Base-by-base conservation (phyloP, 2,329 filamentous ascomycete species). In the Sarocladium kiliense region DNA sequence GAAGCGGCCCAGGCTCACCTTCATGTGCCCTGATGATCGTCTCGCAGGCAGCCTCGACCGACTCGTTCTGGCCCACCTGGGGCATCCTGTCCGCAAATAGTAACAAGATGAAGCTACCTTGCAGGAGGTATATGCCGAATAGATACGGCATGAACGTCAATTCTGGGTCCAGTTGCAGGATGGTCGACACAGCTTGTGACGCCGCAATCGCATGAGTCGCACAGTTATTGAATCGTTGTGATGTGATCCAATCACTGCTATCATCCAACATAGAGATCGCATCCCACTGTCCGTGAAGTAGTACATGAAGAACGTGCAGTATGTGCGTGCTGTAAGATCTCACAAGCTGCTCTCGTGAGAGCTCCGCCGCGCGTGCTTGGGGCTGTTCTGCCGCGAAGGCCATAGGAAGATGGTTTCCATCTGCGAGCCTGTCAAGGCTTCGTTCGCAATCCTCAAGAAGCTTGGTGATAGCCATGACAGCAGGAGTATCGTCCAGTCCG, bases 101-200 rank as follows among this genome's bases (percentile, higher is more conserved):
- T 2, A 79, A 65, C 5, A 79, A 64, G 19, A 78, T 74, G 50
- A 79, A 77, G 58, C 75, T 78, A 0, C 77, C 76, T 53, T 78
- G 76, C 3, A 79, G 66, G 0, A 80, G 66, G 55, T 80, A 81
- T 7, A 79, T 78, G 1, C 77, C 76, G 53, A 79, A 78, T 2
- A 79, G 65, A 59, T 78, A 79, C 1, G 77, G 75, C 74, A 79
- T 79, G 53, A 79, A 79, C 0, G 72, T 74, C 30, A 79, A 66
- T 57, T 79, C 76, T 2, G 74, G 74, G 58, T 80, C 77, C n/a
- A 72, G 66, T 2, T 68, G 65, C 6, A 80, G 64, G 53, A 80
- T 78, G 9, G 71, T 66, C 14, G 70, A 72, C 16, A 79, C 69
- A 2, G 73, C 72, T 42, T 76, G 69, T 2, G 74, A 74, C 0